phyloP scores from a whole-genome alignment of 2,329 filamentous ascomycete species.

The Fusarium fracticaudum region DNA sequence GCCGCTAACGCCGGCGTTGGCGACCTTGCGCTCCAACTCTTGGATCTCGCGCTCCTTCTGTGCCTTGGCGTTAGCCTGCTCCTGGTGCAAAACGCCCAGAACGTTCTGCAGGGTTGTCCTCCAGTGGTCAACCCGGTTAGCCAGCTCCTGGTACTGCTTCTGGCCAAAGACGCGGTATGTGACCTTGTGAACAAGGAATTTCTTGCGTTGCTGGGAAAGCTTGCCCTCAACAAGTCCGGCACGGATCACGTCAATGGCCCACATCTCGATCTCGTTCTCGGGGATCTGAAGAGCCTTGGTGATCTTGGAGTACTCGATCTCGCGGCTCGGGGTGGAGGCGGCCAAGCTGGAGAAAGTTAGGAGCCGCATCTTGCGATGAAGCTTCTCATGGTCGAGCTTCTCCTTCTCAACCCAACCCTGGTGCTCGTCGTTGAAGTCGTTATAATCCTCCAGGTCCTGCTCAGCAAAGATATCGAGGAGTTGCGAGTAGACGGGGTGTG shows the following conservation, averaged over 20 bases:
- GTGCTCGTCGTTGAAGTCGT: slow-evolving; percentile 94
- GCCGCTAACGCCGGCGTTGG: slow-evolving; percentile 52
- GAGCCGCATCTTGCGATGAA: slow-evolving; percentile 95
- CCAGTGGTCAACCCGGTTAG: slow-evolving; percentile 91
- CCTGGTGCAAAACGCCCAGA: slow-evolving; percentile 77
- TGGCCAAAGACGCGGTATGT: slow-evolving; percentile 97
- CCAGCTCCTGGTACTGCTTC: slow-evolving; percentile 97
- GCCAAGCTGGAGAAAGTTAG: slow-evolving; percentile 92
- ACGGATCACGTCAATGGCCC: slow-evolving; percentile 98
- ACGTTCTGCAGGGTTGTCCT: slow-evolving; percentile 82
- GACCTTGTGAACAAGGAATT: slow-evolving; percentile 94
- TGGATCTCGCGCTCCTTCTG: slow-evolving; percentile 81
- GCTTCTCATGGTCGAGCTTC: slow-evolving; percentile 74
- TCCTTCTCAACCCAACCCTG: slow-evolving; percentile 84
- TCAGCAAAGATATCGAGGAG: slow-evolving; percentile 95
- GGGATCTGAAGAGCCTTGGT: slow-evolving; percentile 86
- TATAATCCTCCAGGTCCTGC: slow-evolving; percentile 93
- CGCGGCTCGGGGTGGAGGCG: slow-evolving; percentile 82
- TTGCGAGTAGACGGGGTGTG: slow-evolving; percentile 86
- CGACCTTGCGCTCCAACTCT: slow-evolving; percentile 75
- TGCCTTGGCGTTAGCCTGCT: slow-evolving; percentile 81
- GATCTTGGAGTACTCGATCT: slow-evolving; percentile 88
- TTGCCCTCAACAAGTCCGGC: slow-evolving; percentile 96
- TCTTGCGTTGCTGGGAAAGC: slow-evolving; percentile 89
- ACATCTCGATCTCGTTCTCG: slow-evolving; percentile 89